phyloP scores from a whole-genome alignment of 1,139 yeast species.

The Saccharomyces hybrid region DNA sequence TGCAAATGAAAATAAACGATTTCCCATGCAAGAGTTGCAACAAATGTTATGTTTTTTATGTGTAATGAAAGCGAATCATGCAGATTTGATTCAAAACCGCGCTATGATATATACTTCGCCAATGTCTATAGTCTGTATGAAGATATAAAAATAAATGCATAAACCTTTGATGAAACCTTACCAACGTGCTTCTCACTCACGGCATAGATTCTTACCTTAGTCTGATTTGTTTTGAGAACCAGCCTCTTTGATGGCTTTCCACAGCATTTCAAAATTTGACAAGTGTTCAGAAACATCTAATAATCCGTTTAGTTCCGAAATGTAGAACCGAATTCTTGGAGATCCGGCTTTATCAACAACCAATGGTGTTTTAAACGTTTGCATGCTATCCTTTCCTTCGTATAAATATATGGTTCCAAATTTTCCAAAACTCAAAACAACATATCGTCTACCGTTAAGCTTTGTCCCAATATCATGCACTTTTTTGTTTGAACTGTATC shows the following conservation, averaged over 20 bases:
- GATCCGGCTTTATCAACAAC: not conserved
- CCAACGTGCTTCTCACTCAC: not conserved
- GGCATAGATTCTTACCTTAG: not conserved
- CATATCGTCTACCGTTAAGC: not conserved
- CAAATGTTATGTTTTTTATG: too few species aligned
- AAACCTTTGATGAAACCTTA: not conserved
- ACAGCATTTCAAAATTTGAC: not conserved
- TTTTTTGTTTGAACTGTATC: too few species aligned
- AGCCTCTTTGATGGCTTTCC: not conserved
- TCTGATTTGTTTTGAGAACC: not conserved
- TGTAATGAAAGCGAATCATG: too few species aligned
- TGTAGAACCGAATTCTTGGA: not conserved
- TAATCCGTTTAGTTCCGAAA: not conserved
- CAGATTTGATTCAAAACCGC: too few species aligned
- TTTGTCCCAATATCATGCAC: not conserved
- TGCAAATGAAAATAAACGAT: too few species aligned
- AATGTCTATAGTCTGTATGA: not conserved
- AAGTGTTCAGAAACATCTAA: not conserved
- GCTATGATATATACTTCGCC: not conserved
- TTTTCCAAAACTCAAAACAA: not conserved
- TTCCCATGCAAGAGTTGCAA: too few species aligned
- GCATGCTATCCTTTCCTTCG: not conserved
- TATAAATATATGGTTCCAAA: not conserved
- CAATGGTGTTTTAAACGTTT: not conserved
- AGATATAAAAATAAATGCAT: not conserved